phyloP scores from a whole-genome alignment of 495 filamentous ascomycete genomes.

The Daldinia loculata region DNA sequence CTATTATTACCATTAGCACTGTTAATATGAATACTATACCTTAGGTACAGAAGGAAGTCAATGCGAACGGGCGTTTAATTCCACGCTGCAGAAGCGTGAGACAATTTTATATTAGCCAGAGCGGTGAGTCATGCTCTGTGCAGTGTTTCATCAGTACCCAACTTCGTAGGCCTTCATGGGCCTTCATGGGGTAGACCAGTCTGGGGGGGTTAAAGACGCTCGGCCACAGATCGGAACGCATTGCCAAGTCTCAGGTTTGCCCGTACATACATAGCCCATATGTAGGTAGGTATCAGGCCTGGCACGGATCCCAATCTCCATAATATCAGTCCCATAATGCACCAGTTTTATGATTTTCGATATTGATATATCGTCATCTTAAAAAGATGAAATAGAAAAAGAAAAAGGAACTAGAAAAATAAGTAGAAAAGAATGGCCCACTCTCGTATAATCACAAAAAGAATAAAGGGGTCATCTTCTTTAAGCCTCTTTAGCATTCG shows the following conservation, averaged over 20 bases:
- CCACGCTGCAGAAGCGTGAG: constrained; percentile 17
- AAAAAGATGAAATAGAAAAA: not conserved
- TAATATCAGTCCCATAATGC: constrained; percentile 1
- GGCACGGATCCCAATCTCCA: constrained; percentile 14
- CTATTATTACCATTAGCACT: not conserved
- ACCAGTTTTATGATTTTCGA: not conserved
- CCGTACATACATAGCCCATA: not conserved
- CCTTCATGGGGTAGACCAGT: constrained; percentile 25
- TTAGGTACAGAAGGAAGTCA: not conserved
- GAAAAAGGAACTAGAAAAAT: not conserved
- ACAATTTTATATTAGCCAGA: constrained; percentile 37
- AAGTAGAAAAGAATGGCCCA: not conserved
- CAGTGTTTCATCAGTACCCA: constrained; percentile 34
- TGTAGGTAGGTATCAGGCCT: constrained; percentile 15
- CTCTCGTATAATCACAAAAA: not conserved
- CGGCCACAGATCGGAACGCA: constrained; percentile 9
- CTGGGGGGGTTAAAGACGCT: not conserved
- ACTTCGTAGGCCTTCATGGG: constrained; percentile 10
- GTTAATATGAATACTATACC: not conserved
- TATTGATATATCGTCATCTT: not conserved
- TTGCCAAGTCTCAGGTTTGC: constrained; percentile 23
- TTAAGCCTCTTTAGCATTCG: not conserved
- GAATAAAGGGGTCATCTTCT: not conserved
- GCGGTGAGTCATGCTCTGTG: constrained; percentile 23
- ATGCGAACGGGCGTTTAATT: constrained; percentile 10